Percentiles rank a stretch among this genome's conserved stretches.
Evolutionary conservation across 768 basidiomycete species (phyloP).

Genomic region (Tylopilus rubrobrunneus): DNA sequence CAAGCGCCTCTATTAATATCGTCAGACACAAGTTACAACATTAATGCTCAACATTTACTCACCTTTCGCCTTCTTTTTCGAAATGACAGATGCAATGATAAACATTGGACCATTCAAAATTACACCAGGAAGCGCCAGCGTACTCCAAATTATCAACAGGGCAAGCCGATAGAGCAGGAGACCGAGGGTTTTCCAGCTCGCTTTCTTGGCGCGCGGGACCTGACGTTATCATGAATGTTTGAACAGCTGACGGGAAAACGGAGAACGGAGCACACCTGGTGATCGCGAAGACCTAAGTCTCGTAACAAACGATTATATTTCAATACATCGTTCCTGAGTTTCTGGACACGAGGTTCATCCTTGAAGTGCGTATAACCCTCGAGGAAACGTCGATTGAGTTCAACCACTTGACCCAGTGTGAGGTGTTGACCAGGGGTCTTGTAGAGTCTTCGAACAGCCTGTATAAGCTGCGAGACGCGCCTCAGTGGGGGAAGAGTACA

Average conservation of each 20-base stretch:
- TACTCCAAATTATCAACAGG: constrained; percentile 75
- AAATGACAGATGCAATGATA: constrained; percentile 82
- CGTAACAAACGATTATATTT: constrained; percentile 86
- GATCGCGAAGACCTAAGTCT: constrained; percentile 90
- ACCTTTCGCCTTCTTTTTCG: constrained; percentile 89
- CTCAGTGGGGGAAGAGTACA: neutral
- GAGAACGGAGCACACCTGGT: constrained; percentile 56
- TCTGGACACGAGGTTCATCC: constrained; percentile 84
- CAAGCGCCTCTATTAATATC: constrained; percentile 74
- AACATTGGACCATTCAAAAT: constrained; percentile 93
- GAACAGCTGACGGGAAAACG: neutral
- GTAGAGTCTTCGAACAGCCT: constrained; percentile 91
- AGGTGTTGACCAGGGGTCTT: constrained; percentile 92
- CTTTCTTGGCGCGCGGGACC: constrained; percentile 86
- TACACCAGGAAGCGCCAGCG: constrained; percentile 85
- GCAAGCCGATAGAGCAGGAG: constrained; percentile 79
- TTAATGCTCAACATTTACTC: neutral
- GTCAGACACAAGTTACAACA: neutral
- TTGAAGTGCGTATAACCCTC: constrained; percentile 93
- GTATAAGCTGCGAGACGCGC: constrained; percentile 64
- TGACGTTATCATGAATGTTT: constrained; percentile 23
- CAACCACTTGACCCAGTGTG: constrained; percentile 93
- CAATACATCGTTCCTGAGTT: constrained; percentile 73
- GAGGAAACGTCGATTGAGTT: constrained; percentile 87
- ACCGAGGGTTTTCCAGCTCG: constrained; percentile 82